phyloP scores from a whole-genome alignment of 352 stramenopile species.

The Phytopythium oedochilum region DNA sequence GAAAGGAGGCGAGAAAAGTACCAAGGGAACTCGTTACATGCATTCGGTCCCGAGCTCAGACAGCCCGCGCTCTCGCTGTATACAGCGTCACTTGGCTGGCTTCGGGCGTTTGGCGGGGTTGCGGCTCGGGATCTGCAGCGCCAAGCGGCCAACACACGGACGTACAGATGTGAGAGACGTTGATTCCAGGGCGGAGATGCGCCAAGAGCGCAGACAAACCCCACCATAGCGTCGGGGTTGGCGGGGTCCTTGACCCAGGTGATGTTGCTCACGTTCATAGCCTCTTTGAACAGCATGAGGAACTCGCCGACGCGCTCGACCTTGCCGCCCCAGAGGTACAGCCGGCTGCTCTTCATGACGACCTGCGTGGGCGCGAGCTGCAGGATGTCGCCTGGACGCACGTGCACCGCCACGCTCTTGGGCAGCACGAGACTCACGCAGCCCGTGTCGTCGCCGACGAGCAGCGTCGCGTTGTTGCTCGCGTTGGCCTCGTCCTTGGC shows the following conservation, averaged over 20 bases:
- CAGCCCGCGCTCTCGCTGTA: not conserved
- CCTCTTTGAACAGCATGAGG: slow-evolving; percentile 84
- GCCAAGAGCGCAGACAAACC: not conserved
- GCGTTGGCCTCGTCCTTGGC: slow-evolving; percentile 71
- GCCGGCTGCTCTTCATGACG: slow-evolving; percentile 69
- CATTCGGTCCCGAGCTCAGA: no score
- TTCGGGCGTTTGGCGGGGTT: slow-evolving; percentile 59
- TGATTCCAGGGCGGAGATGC: not conserved
- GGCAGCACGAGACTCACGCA: slow-evolving; percentile 78
- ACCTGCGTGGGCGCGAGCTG: slow-evolving; percentile 64
- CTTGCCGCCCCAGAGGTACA: slow-evolving; percentile 79
- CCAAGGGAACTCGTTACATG: no score
- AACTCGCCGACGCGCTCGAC: slow-evolving; percentile 85
- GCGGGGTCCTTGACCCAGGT: slow-evolving; percentile 79
- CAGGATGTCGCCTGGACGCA: slow-evolving; percentile 74
- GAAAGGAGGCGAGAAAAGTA: no score
- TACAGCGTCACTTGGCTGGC: slow-evolving; percentile 10
- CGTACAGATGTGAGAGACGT: slow-evolving; percentile 1
- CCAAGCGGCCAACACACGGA: no score
- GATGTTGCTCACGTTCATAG: slow-evolving; percentile 75
- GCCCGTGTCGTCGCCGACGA: slow-evolving; percentile 80
- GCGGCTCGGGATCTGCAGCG: slow-evolving; percentile 42
- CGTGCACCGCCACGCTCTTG: slow-evolving; percentile 56
- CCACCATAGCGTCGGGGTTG: slow-evolving; percentile 64
- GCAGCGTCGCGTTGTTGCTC: slow-evolving; percentile 75